Evolutionary conservation across 805 yeast genomes (phyloP), one percentile per base, ranked within the genome.

Genomic region (Suhomyces sp.): DNA sequence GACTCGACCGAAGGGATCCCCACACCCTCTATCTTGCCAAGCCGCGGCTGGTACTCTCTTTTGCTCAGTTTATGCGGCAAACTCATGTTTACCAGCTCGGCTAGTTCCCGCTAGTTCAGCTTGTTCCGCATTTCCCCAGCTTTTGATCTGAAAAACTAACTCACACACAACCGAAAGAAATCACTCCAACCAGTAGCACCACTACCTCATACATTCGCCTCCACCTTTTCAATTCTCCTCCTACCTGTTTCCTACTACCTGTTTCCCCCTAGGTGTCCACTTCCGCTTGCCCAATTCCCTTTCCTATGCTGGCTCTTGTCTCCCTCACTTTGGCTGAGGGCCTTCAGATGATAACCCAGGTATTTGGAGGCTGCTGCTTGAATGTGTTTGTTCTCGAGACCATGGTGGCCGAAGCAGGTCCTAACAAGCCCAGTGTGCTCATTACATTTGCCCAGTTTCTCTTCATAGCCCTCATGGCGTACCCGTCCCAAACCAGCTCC

Each of bases 291-390:
- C 19, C 19, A 19, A 2, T 19, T 19, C 19, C 19, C 3, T 19
- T 19, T 19, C 27, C 7, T 15, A 36, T 36, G 42, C 42, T 38
- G 42, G 23, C 41, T 12, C 10, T 36, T 6, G 22, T 38, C n/a
- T 26, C 47, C 4, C 33, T 44, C 24, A 6, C 23, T 19, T 6
- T 44, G n/a, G 22, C 35, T 3, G 47, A 44, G 9, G 23, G 17
- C 33, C 19, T 44, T n/a, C 35, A 22, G 35, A 24, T 44, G 19
- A 15, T 19, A 5, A n/a, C 9, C 47, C 48, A 29, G 15, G 23
- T 86, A 10, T 83, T 86, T 61, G 87, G 88, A 0, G 90, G 92
- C 3, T 87, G 94, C 64, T 88, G 94, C 63, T 70, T 83, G 31
- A 88, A 86, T 64, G 91, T 85, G 27, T 71, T 81, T 53, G 76